phyloP scores from a whole-genome alignment of 352 stramenopile species.

The Lagenidium sp. region DNA sequence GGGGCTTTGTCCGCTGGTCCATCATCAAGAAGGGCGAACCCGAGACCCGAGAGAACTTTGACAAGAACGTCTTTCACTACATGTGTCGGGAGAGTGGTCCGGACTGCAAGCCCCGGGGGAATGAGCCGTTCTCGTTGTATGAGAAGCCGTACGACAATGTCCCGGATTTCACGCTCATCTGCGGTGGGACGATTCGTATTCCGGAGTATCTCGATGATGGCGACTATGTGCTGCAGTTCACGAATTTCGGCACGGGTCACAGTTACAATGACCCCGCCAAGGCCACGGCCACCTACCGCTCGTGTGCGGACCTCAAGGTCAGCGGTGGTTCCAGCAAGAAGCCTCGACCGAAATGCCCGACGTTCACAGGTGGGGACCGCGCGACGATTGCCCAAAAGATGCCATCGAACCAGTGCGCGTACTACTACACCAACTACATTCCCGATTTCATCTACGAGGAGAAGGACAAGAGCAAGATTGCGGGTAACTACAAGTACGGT shows the following conservation, averaged over 20 bases:
- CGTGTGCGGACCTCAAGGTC: conserved; percentile 11
- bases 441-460: conserved; percentile 7
- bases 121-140: conserved; percentile 11
- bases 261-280: conserved; percentile 9
- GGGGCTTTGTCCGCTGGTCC: conserved; percentile 22
- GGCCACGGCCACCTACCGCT: conserved; percentile 10
- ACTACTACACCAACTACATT: conserved; percentile 10
- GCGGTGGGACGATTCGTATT: conserved; percentile 8
- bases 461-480: conserved; percentile 1
- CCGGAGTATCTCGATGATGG: conserved; percentile 4
- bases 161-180: conserved; percentile 4
- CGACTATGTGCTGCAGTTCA: conserved; percentile 15
- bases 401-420: conserved; percentile 8
- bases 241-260: conserved; percentile 6
- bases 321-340: conserved; percentile 3
- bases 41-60: conserved; percentile 13
- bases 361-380: conserved; percentile 9
- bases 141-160: conserved; percentile 5
- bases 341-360: conserved; percentile 6
- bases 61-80: conserved; percentile 20
- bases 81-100: conserved; percentile 15
- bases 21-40: conserved; percentile 10
- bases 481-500: conserved; percentile 12
- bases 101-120: conserved; percentile 4
- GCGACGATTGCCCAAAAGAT: conserved; percentile 9